Base-by-base conservation (phyloP, 208 protist genomes). In the Crithidia sp. region DNA sequence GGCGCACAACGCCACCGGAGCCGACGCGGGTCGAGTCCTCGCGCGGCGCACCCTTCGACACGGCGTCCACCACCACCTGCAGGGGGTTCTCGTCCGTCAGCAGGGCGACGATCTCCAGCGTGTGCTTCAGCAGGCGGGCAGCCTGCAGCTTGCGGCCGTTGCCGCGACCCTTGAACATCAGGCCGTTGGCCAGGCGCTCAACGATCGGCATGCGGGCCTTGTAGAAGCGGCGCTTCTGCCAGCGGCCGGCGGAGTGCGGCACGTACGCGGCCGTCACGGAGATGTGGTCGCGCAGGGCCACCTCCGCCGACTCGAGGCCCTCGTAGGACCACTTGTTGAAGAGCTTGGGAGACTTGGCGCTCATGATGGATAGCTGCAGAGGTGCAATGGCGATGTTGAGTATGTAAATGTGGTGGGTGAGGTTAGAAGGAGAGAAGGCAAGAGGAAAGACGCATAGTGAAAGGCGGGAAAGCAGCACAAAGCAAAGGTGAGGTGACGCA, bases 1-100 rank as follows among this genome's bases (percentile, higher is more conserved):
- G 95, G 77, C 99, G 96, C 65, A 99, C 99, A 58, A 99, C 98
- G 98, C 99, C 99, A 84, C 97, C 99, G 72, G 95, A 96, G 78
- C 99, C 99, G 74, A 99, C 99, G 82, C 99, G 97, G 77, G 99
- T 99, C 43, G 99, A 99, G 89, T 99, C 99, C 95, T 99, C 99
- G 90, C 99, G 97, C 73, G 99, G 97, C 71, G 98, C 99, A 91
- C 90, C 90, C 87, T 99, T 99, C 75, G 94, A 94, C 73, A 99
- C 95, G 76, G 99, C 99, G 71, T 99, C 93, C 66, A 99, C 95
- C 57, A 99, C 92, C 66, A 99, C 88, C 91, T 99, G 98, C 77
- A 99, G 73, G 78, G 99, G 99, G 96, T 99, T 99, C 80, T 98
- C 79, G 68, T 99, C 98, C 50, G 99, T 99, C 75, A 99, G 79